phyloP scores from a whole-genome alignment of 176 grass and related monocot genomes.

The Neostapfia colusana region DNA sequence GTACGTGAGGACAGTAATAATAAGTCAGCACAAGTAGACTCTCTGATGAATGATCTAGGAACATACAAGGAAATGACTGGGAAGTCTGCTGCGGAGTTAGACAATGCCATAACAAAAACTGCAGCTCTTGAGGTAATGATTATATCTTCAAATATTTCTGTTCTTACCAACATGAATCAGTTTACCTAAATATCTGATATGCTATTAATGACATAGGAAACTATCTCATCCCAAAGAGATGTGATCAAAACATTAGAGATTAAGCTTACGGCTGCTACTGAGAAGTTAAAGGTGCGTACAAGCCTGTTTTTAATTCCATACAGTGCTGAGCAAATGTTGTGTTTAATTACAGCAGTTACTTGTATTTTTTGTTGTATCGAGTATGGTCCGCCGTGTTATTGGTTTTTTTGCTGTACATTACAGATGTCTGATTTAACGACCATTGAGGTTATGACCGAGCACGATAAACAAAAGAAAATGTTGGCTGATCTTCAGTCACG shows the following conservation, averaged over 20 bases:
- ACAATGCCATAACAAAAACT: slow-evolving; percentile 38
- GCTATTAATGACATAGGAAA: slow-evolving; percentile 43
- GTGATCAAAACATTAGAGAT: slow-evolving; percentile 52
- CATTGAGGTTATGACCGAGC: slow-evolving; percentile 46
- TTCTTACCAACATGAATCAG: background rate
- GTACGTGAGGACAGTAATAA: slow-evolving; percentile 62
- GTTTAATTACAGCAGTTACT: background rate
- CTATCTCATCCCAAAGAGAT: slow-evolving; percentile 54
- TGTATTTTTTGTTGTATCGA: background rate
- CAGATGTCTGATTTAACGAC: slow-evolving; percentile 67
- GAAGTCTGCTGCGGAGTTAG: slow-evolving; percentile 47
- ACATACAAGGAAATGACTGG: slow-evolving; percentile 57
- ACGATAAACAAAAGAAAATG: slow-evolving; percentile 63
- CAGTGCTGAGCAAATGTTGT: background rate
- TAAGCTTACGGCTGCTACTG: slow-evolving; percentile 56
- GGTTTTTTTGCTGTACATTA: background rate
- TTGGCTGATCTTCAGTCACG: slow-evolving; percentile 54
- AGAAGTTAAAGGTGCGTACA: slow-evolving; percentile 52
- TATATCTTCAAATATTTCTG: background rate
- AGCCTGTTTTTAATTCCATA: background rate
- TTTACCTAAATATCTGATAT: background rate
- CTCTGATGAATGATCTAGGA: slow-evolving; percentile 40
- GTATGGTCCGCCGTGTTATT: background rate
- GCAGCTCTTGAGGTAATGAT: slow-evolving; percentile 58
- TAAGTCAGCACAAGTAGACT: slow-evolving; percentile 46